phyloP scores from a whole-genome alignment of 2,329 filamentous ascomycete genomes.

The Fusarium dimerum region DNA sequence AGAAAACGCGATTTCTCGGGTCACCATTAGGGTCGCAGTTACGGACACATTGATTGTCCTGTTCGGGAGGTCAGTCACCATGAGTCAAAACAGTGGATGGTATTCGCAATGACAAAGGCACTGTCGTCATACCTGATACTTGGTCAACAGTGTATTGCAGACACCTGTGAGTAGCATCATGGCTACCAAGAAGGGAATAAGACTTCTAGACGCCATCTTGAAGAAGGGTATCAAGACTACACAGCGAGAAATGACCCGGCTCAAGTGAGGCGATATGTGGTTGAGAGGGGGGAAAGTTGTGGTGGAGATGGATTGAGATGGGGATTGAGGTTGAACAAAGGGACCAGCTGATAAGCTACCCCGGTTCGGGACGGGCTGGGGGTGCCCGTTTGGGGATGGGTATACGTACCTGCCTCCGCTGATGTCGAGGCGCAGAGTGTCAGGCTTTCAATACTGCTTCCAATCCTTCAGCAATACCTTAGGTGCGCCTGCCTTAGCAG shows the following conservation, averaged over 20 bases:
- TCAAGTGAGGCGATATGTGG: conserved; percentile 1
- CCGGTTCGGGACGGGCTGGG: conserved; percentile 7
- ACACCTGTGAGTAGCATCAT: conserved; percentile 98
- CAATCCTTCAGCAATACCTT: no score
- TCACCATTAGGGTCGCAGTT: conserved; percentile 73
- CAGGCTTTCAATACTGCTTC: no score
- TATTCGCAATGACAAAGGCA: background rate
- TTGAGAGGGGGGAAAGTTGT: conserved; percentile 8
- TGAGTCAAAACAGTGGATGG: background rate
- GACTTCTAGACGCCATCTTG: conserved; percentile 67
- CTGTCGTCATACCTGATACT: conserved; percentile 73
- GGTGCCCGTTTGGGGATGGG: no score
- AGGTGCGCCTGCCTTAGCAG: no score
- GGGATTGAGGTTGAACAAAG: conserved; percentile 15
- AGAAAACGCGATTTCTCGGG: conserved; percentile 66
- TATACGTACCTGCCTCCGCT: no score
- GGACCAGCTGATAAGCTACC: conserved; percentile 18
- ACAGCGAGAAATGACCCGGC: conserved; percentile 2
- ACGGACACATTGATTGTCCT: conserved; percentile 96
- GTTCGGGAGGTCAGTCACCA: conserved; percentile 3
- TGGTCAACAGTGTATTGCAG: conserved; percentile 95
- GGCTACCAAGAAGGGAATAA: conserved; percentile 82
- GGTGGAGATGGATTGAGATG: background rate
- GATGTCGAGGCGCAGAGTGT: no score
- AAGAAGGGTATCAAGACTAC: background rate